Evolutionary conservation across 2,329 filamentous ascomycete species (phyloP).

Genomic region (Rhynchosporium agropyri): DNA sequence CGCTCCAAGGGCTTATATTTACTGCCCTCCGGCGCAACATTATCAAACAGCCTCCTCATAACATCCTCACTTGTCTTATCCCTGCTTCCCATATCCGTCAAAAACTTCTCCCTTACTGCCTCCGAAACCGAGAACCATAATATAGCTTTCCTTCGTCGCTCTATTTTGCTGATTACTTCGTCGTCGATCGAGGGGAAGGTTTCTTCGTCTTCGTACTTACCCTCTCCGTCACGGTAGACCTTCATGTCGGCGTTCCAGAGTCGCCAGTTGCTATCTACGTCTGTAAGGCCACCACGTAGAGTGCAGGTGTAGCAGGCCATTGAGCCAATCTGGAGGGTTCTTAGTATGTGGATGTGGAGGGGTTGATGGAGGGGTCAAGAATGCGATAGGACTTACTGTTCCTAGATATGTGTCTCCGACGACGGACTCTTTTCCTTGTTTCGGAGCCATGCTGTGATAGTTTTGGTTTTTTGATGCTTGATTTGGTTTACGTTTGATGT

Average conservation of each 20-base stretch:
- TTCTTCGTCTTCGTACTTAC: conserved; percentile 19
- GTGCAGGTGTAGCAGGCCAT: conserved; percentile 19
- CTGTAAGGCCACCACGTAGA: conserved; percentile 18
- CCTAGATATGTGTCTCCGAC: conserved; percentile 9
- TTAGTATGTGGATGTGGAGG: background rate
- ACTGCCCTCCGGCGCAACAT: conserved; percentile 16
- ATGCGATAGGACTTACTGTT: background rate
- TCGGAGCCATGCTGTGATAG: background rate
- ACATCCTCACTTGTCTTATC: conserved; percentile 22
- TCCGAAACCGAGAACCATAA: conserved; percentile 21
- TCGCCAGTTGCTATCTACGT: conserved; percentile 18
- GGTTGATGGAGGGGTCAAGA: too few relatives aligned
- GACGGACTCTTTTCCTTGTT: background rate
- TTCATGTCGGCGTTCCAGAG: conserved; percentile 25
- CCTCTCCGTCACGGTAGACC: conserved; percentile 18
- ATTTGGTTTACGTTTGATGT: background rate
- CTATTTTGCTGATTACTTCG: conserved; percentile 21
- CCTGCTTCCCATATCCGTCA: conserved; percentile 19
- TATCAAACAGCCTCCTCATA: conserved; percentile 18
- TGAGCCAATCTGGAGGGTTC: background rate
- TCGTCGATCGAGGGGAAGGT: conserved; percentile 17
- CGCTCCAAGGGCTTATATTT: conserved; percentile 17
- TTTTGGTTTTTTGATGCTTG: background rate
- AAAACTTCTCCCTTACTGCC: conserved; percentile 13
- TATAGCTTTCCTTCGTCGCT: conserved; percentile 18